Percentiles rank a stretch among this genome's conserved stretches.
Conservation (phyloP, 2,329 filamentous ascomycete genomes). For the Xylaria sp. region DNA sequence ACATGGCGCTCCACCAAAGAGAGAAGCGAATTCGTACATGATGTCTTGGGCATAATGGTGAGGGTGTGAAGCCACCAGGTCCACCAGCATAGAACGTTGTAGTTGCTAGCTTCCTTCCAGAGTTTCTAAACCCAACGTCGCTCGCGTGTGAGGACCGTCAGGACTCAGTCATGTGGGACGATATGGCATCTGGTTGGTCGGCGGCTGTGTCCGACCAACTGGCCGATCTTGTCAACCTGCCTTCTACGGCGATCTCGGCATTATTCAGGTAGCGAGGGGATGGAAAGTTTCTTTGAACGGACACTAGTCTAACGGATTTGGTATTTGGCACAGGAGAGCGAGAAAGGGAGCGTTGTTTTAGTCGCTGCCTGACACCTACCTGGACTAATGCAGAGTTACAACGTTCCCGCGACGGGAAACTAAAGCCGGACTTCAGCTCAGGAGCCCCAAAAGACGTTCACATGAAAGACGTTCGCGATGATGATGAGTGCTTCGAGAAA, state of each 20-base stretch:
- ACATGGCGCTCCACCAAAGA: conserved; percentile 32
- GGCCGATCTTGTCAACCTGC: conserved; percentile 39
- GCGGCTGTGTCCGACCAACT: conserved; percentile 40
- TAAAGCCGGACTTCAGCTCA: conserved; percentile 5
- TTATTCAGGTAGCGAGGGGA: conserved; percentile 41
- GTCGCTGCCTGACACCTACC: conserved; percentile 36
- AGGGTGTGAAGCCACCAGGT: conserved; percentile 38
- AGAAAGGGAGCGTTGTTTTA: conserved; percentile 6
- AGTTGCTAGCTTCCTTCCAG: conserved; percentile 41
- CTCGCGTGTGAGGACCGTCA: conserved; percentile 38
- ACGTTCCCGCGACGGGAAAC: conserved; percentile 41
- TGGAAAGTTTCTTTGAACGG: conserved; percentile 23
- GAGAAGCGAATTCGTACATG: conserved; percentile 21
- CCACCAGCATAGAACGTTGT: conserved; percentile 47
- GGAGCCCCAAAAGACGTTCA: neutral
- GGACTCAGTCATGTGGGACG: conserved; percentile 46
- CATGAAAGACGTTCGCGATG: conserved; percentile 16
- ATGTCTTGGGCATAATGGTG: conserved; percentile 34
- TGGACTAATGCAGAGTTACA: conserved; percentile 43
- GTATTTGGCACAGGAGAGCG: conserved; percentile 10
- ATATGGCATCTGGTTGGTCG: conserved; percentile 45
- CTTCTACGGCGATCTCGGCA: conserved; percentile 46
- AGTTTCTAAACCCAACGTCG: conserved; percentile 27
- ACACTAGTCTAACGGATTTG: conserved; percentile 34
- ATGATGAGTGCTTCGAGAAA: conserved; percentile 30